Evolutionary conservation across 768 basidiomycete species (phyloP).

Genomic region (Pholiota molesta): DNA sequence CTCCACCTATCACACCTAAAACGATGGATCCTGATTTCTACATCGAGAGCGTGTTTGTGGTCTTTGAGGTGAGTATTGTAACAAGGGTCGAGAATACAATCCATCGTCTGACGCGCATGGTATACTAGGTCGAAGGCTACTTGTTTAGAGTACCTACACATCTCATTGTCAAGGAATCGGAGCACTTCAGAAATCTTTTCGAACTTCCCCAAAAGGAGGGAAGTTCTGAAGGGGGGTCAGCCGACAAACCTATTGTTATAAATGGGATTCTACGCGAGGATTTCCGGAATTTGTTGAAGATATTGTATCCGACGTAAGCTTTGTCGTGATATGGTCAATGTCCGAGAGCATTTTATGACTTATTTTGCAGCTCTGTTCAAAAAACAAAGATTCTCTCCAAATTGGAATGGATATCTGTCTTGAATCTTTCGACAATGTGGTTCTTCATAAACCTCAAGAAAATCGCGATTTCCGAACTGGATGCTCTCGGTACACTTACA

Average conservation of each 20-base stretch:
- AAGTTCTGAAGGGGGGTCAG: not conserved
- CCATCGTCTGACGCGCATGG: not conserved
- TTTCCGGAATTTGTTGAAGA: not conserved
- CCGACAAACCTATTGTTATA: not conserved
- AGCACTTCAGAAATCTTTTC: not conserved
- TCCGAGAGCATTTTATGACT: not conserved
- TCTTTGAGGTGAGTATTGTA: not conserved
- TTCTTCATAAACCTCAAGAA: not conserved
- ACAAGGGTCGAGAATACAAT: not conserved
- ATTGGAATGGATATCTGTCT: not conserved
- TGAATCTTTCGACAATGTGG: not conserved
- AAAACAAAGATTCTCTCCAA: not conserved
- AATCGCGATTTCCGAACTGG: not conserved
- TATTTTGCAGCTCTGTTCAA: not conserved
- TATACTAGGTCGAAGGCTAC: not conserved
- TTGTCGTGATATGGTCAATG: not conserved
- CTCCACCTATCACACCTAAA: not conserved
- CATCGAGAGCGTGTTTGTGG: not conserved
- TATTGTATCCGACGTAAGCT: not conserved
- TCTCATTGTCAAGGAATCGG: not conserved
- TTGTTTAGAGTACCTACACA: not conserved
- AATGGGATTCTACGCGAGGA: not conserved
- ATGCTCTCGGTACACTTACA: conserved; percentile 1
- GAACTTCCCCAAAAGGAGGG: not conserved
- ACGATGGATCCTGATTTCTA: not conserved